Evolutionary conservation across 2,329 filamentous ascomycete genomes (phyloP).

Genomic region (Phialophora verrucosa): DNA sequence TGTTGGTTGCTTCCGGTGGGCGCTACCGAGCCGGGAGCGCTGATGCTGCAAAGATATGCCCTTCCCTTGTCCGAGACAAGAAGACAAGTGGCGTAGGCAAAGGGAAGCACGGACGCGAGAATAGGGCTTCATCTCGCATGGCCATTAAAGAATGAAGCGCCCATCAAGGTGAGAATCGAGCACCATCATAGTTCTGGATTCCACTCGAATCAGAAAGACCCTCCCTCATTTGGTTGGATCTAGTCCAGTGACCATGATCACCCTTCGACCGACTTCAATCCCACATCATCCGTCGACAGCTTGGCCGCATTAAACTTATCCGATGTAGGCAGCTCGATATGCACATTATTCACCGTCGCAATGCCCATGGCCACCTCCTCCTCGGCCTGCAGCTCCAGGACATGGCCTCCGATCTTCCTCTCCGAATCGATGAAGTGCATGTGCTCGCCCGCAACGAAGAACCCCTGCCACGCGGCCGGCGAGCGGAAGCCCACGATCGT

Average conservation of each 20-base stretch:
- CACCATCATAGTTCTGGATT: neutral
- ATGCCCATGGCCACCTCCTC: conserved; percentile 45
- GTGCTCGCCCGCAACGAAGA: conserved; percentile 51
- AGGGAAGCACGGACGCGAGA: neutral
- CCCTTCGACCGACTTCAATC: conserved; percentile 33
- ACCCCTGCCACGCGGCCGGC: conserved; percentile 49
- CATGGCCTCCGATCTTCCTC: conserved; percentile 49
- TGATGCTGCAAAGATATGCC: no score
- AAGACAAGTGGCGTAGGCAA: neutral
- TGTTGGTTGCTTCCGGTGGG: no score
- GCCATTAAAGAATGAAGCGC: neutral
- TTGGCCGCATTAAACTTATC: conserved; percentile 48
- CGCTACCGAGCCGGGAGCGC: no score
- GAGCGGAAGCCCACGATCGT: conserved; percentile 53
- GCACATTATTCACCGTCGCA: conserved; percentile 47
- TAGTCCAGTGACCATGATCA: neutral
- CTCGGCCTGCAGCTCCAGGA: conserved; percentile 46
- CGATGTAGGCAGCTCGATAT: conserved; percentile 48
- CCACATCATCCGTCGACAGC: conserved; percentile 31
- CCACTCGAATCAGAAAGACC: neutral
- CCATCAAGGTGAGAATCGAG: neutral
- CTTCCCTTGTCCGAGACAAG: no score
- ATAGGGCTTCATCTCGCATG: neutral
- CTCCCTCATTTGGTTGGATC: neutral
- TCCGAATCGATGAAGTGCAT: conserved; percentile 50